Percentiles rank a stretch among this genome's conserved stretches.
Evolutionary conservation across 2,329 filamentous ascomycete species (phyloP).

Genomic region (Fusarium chuoi): DNA sequence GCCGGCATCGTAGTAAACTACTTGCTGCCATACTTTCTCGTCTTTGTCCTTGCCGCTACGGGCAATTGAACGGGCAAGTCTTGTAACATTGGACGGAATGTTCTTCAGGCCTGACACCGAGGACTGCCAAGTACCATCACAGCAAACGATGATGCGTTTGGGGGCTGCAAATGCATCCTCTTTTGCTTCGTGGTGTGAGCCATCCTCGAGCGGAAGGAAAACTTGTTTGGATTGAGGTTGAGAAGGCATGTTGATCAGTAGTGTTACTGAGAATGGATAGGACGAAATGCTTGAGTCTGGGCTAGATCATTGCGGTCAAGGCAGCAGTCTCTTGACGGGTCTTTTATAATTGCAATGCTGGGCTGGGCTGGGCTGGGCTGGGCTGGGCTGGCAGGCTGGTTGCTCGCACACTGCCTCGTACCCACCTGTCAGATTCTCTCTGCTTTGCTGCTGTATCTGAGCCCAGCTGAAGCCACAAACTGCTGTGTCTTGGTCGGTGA

Average conservation of each 20-base stretch:
- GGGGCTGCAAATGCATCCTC: conserved; percentile 24
- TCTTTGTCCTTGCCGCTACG: conserved; percentile 40
- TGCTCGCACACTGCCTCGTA: background rate
- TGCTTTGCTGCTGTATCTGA: background rate
- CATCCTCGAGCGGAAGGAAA: conserved; percentile 29
- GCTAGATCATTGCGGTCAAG: background rate
- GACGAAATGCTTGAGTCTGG: background rate
- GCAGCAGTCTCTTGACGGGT: background rate
- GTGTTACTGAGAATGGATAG: background rate
- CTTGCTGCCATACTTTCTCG: conserved; percentile 47
- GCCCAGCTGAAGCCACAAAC: conserved; percentile 29
- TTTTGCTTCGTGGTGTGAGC: conserved; percentile 27
- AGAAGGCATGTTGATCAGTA: conserved; percentile 23
- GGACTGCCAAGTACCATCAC: conserved; percentile 51
- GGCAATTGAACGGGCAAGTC: conserved; percentile 46
- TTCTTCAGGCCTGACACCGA: conserved; percentile 40
- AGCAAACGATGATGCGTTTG: conserved; percentile 49
- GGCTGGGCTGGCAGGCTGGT: background rate
- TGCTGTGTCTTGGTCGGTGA: conserved; percentile 28
- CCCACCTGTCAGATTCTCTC: conserved; percentile 6
- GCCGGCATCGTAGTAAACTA: conserved; percentile 52
- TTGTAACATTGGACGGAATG: conserved; percentile 49
- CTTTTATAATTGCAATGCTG: conserved; percentile 15
- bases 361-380: background rate
- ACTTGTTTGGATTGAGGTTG: conserved; percentile 1